Base-by-base conservation (phyloP, 2,329 filamentous ascomycete species). In the Aspergillus nomiae region DNA sequence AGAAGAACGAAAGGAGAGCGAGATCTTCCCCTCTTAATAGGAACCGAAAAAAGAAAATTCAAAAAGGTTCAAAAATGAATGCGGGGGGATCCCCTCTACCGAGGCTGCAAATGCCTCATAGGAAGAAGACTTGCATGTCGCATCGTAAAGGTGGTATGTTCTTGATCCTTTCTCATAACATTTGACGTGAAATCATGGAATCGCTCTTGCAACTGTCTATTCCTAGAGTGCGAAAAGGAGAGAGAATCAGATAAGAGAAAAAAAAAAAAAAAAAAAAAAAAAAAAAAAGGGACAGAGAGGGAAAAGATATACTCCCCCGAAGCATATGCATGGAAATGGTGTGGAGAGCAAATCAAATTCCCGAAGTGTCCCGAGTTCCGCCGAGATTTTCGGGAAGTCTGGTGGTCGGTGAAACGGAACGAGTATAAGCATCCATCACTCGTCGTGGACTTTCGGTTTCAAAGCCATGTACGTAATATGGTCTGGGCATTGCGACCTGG, bases 291-390 rank as follows among this genome's bases (percentile, higher is more conserved):
- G 32, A 50, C 36, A 56, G 51, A 26, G 16, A n/a, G 38, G 32
- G 21, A 62, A 64, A 62, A 32, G 59, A 65, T 62, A 63, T 48
- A 53, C 38, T 32, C 45, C 30, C 56, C 30, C 30, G 45, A 56
- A 55, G 24, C 55, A 58, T 50, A 28, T 43, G 28, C 21, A 56
- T 32, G 19, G 48, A 51, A 56, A 41, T 28, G 51, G 56, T 21
- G 32, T 36, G 34, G 41, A 59, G 38, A 51, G 62, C 58, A 66
- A 69, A 69, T 63, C 63, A 66, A 60, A 65, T 65, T 65, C 60
- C 67, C 62, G 67, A 61, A n/a, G 4, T 58, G 54, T 67, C 69
- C 69, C 69, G 69, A 65, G 46, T 65, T 69, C 67, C n/a, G 64
- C 69, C 69, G 69, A 62, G 28, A 57, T 38, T 53, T 41, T 58